Base-by-base conservation (phyloP, 495 filamentous ascomycete genomes). In the Xylaria telfairii region DNA sequence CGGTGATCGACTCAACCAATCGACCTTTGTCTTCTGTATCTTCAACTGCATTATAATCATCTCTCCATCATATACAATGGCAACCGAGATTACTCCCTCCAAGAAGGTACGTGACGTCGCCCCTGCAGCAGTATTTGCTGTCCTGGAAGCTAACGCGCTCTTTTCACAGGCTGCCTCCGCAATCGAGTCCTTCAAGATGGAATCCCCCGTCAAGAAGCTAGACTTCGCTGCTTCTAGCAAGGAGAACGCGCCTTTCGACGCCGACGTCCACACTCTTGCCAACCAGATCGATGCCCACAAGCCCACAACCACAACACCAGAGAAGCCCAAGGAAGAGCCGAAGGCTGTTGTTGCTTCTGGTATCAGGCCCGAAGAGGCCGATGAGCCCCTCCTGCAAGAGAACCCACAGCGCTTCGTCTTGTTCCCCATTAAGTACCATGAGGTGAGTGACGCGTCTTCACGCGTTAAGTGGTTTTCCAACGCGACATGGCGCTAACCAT, bases 341-440 rank as follows among this genome's bases (percentile, higher is more conserved):
- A 87, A 89, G 78, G 71, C 84, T 65, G 73, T 78, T 21, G 87
- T 88, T 59, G 89, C 88, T 71, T 77, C 85, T 67, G 87, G 85
- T 26, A 88, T 92, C 78, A 92, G 92, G 82, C 78, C 88, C 24
- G 84, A 92, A 67, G 92, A 97, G 82, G 87, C 87, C 65, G 88
- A 92, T 57, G 96, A 99, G 87, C 96, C 96, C 59, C 87, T 99
- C 69, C 90, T 99, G 32, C 92, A 92, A 79, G 96, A 98, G 85
- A 99, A 99, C 85, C 92, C 94, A 73, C 89, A 97, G 72, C 93
- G 96, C 73, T 99, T 98, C 79, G 96, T 99, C 66, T 87, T 99
- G 60, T 99, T 99, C 84, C 96, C 96, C 70, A 98, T 99, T 83
- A 98, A 97, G 87, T 98, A 98, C 81, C 94, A 99, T 77, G 96